These are phyloP conservation scores for Vicia faba DNA, from an alignment of 306 rosid species.

Conservation along the genomic window DNA sequence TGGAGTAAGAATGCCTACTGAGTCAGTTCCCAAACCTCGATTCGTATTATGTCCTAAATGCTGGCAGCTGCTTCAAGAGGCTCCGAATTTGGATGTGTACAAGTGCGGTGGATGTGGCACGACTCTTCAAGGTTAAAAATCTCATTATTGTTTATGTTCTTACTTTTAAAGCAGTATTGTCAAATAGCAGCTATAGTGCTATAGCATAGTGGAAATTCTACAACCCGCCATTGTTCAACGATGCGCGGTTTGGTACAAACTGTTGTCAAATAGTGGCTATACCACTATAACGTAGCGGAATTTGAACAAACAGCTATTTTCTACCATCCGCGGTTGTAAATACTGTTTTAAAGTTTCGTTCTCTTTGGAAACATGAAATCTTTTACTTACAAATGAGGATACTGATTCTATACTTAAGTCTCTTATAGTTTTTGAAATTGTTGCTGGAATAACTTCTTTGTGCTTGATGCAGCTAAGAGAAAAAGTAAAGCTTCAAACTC, in stretches of 20 bases:
- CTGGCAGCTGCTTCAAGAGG: conserved; percentile 63
- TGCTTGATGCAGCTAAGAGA: conserved; percentile 63
- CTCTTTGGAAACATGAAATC: background rate
- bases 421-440: conserved; percentile 9
- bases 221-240: background rate
- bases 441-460: conserved; percentile 32
- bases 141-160: conserved; percentile 11
- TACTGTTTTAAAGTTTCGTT: conserved; percentile 1
- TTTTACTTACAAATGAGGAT: conserved; percentile 10
- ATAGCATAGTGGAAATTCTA: background rate
- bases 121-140: conserved; percentile 69
- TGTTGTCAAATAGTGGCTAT: background rate
- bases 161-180: background rate
- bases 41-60: conserved; percentile 88
- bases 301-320: background rate
- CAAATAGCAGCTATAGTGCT: background rate
- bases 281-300: no score
- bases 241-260: background rate
- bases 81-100: conserved; percentile 60
- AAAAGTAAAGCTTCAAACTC: conserved; percentile 38
- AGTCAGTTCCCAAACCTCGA: conserved; percentile 60
- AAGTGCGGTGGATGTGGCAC: conserved; percentile 87
- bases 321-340: background rate
- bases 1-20: conserved; percentile 56
- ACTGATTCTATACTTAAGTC: conserved; percentile 10